phyloP scores from a whole-genome alignment of 2,329 filamentous ascomycete genomes.

The Fusarium goolgardi region DNA sequence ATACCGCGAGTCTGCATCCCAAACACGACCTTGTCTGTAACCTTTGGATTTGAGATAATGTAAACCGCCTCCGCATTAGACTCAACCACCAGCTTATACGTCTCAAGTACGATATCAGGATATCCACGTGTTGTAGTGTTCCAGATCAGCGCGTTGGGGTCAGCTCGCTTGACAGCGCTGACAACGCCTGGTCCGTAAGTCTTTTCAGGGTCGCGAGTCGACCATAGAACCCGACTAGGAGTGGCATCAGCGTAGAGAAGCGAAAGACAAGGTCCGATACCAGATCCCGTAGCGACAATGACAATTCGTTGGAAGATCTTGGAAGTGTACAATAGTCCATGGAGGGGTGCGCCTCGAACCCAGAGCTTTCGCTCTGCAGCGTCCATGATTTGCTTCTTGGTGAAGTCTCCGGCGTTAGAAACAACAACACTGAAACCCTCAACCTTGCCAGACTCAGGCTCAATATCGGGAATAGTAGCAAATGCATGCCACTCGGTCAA shows the following conservation, averaged over 20 bases:
- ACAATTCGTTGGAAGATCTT: constrained; percentile 15
- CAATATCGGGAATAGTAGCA: constrained; percentile 20
- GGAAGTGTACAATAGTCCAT: constrained; percentile 11
- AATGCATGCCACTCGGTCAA: constrained; percentile 23
- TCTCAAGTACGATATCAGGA: constrained; percentile 17
- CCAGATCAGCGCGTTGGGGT: constrained; percentile 20
- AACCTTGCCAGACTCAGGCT: constrained; percentile 17
- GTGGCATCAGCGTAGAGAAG: constrained; percentile 15
- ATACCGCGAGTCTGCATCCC: constrained; percentile 12
- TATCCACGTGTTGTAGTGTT: constrained; percentile 23
- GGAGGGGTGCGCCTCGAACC: constrained; percentile 20
- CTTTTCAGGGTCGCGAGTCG: constrained; percentile 18
- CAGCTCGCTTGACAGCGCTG: constrained; percentile 9
- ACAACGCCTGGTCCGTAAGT: constrained; percentile 15
- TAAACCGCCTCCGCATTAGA: constrained; percentile 20
- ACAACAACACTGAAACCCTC: constrained; percentile 23
- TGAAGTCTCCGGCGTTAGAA: constrained; percentile 18
- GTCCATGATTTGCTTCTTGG: constrained; percentile 24
- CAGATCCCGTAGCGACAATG: constrained; percentile 16
- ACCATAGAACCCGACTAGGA: constrained; percentile 17
- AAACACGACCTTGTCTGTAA: constrained; percentile 21
- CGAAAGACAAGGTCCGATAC: constrained; percentile 16
- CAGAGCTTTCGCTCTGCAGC: constrained; percentile 12
- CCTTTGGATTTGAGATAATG: constrained; percentile 22
- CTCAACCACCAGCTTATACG: constrained; percentile 21